Conservation (phyloP, 139 green algal genomes). For the Mesotaenium endlicherianum region DNA sequence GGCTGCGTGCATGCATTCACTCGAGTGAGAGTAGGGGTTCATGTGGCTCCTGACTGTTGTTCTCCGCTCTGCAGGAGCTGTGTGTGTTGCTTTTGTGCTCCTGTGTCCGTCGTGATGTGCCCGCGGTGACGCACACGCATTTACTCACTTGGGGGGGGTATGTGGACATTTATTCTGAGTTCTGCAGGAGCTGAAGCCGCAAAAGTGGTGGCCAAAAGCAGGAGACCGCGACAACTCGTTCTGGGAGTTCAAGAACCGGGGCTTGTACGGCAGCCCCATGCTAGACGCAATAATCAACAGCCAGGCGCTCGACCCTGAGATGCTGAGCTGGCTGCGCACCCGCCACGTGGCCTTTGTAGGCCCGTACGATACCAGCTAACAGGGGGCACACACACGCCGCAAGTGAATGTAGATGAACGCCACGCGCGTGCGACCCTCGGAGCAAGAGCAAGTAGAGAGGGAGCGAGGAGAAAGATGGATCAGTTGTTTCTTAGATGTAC, state of each 20-base stretch:
- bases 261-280: slow-evolving; percentile 36
- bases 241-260: slow-evolving; percentile 29
- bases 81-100: not conserved
- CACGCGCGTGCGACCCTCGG: not conserved
- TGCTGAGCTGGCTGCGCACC: slow-evolving; percentile 35
- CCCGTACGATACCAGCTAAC: slow-evolving; percentile 27
- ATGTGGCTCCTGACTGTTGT: not conserved
- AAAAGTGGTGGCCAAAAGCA: slow-evolving; percentile 29
- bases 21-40: not conserved
- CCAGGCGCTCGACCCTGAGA: slow-evolving; percentile 19
- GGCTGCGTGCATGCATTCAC: too few species aligned
- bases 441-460: not conserved
- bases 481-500: not conserved
- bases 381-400: not conserved
- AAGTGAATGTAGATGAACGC: not conserved
- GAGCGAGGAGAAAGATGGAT: not conserved
- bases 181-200: slow-evolving; percentile 17
- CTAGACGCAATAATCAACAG: not conserved
- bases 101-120: not conserved
- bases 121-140: not conserved
- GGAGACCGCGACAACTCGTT: slow-evolving; percentile 23
- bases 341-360: slow-evolving; percentile 28
- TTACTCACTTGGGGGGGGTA: not conserved
- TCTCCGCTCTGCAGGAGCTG: not conserved
- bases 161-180: not conserved